Percentiles rank a stretch among this genome's conserved stretches.
Conservation (phyloP, 2,329 filamentous ascomycete genomes). For the Graphilbum sp. region DNA sequence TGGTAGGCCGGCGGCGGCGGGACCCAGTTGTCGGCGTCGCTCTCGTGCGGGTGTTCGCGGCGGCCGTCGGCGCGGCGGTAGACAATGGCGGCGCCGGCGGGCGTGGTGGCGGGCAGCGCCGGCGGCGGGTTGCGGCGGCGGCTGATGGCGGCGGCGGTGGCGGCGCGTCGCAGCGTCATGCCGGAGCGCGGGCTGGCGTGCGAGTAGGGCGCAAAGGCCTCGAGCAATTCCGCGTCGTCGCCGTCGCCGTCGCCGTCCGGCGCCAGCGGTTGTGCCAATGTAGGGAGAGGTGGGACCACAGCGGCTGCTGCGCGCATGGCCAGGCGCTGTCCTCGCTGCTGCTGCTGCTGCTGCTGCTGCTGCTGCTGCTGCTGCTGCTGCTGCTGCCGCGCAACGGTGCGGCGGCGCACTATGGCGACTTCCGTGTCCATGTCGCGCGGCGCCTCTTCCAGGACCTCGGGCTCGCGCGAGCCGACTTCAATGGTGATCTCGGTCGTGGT, state of each 20-base stretch:
- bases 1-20: slow-evolving; percentile 71
- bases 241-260: slow-evolving; percentile 15
- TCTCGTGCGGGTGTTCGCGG: slow-evolving; percentile 65
- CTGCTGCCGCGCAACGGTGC: slow-evolving; percentile 53
- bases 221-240: slow-evolving; percentile 30
- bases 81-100: slow-evolving; percentile 36
- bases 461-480: slow-evolving; percentile 54
- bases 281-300: no score
- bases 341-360: not conserved
- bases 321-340: no score
- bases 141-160: slow-evolving; percentile 60
- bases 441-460: slow-evolving; percentile 58
- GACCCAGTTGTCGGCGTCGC: slow-evolving; percentile 78
- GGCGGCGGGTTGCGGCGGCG: slow-evolving; percentile 47
- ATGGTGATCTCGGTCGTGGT: slow-evolving; percentile 43
- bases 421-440: slow-evolving; percentile 59
- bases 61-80: slow-evolving; percentile 55
- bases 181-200: slow-evolving; percentile 56
- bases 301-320: no score
- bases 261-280: no score
- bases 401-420: slow-evolving; percentile 60
- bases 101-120: slow-evolving; percentile 33
- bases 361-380: no score
- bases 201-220: slow-evolving; percentile 49
- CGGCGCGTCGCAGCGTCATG: slow-evolving; percentile 54